Evolutionary conservation across 1,284 basidiomycete genomes (phyloP), one percentile per base, ranked within the genome.

Genomic region (Sporisorium exsertum): DNA sequence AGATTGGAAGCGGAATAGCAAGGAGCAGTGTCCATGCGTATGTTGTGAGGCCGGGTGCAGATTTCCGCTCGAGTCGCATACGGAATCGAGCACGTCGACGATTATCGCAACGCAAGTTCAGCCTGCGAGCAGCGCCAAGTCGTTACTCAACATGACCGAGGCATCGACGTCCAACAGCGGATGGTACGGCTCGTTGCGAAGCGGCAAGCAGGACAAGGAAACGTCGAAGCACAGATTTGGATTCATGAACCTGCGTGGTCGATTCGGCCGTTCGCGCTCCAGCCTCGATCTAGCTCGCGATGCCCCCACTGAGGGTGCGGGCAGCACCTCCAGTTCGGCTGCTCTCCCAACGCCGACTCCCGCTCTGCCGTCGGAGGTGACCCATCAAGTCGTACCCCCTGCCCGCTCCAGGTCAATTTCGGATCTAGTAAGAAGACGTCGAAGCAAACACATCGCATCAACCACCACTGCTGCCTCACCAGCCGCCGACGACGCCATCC

Each of bases 1-100:
- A 1, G 60, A 57, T n/a, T 33, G 32, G n/a, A 42, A 29, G 15
- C n/a, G 16, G 24, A 43, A 22, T 22, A 47, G 22, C 13, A 35
- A 54, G 37, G 51, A 33, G 10, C 16, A 33, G 20, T 76, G 73
- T 50, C 64, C 73, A 5, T 76, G 73, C 15, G 61, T 76, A 2
- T 76, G 73, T 52, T 71, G 73, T 20, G 61, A 64, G 32, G 22
- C 62, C 26, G 68, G 68, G 0, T 71, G 72, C 12, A 13, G 6
- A 3, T 26, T 18, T 5, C 71, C 65, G 1, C 35, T 64, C 13
- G 51, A 59, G 24, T 57, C 64, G 15, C n/a, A 52, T 12, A 29
- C 15, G 12, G 20, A 33, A 15, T n/a, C 50, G 10, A n/a, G 10
- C 42, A 33, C 18, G 2, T 37, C 56, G 33, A 50, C 13, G 20